Evolutionary conservation across 169 alveolate genomes (phyloP).

Genomic region (Perkinsus marinus): DNA sequence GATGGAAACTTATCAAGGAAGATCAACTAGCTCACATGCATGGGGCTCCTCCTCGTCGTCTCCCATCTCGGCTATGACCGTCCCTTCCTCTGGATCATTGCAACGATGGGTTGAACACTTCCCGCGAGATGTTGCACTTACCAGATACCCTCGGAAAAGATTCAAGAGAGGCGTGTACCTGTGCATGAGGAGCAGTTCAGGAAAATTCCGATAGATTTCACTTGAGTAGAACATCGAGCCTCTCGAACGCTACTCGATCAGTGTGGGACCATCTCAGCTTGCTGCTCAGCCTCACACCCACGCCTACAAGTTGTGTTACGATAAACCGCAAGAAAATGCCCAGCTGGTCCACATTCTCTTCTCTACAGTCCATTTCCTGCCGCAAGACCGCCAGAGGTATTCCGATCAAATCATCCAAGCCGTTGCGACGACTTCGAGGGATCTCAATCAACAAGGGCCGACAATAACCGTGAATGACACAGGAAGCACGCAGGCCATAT

Average conservation of each 20-base stretch:
- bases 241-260: not conserved
- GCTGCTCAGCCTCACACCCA: not conserved
- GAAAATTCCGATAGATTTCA: not conserved
- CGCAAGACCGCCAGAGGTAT: not conserved
- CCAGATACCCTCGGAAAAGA: not conserved
- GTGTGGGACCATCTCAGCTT: not conserved
- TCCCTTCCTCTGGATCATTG: not conserved
- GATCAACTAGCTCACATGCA: not conserved
- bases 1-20: not conserved
- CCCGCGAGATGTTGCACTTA: not conserved
- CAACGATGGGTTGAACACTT: not conserved
- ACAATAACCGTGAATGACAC: not conserved
- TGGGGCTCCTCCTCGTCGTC: not conserved
- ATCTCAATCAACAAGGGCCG: not conserved
- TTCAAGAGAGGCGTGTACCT: not conserved
- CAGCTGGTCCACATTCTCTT: not conserved
- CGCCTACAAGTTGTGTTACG: not conserved
- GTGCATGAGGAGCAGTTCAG: not conserved
- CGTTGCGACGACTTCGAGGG: not conserved
- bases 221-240: not conserved
- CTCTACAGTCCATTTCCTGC: not conserved
- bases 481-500: not conserved
- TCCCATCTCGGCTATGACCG: not conserved
- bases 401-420: not conserved
- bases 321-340: not conserved